Conservation (phyloP, 2,329 filamentous ascomycete genomes). For the Hymenoscyphus infarciens region DNA sequence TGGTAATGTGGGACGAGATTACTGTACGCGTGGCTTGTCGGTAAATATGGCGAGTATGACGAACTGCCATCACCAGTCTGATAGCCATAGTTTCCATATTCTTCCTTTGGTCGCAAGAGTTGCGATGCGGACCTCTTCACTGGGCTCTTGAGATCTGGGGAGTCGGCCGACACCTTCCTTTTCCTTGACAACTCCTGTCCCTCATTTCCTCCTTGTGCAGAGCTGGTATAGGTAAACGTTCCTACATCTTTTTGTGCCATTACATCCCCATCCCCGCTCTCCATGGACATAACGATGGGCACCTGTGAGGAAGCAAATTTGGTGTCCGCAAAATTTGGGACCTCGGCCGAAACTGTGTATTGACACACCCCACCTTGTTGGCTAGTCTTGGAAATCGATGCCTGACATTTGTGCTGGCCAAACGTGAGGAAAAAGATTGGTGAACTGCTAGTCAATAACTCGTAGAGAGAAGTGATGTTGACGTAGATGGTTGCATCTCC, state of each 20-base stretch:
- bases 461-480: constrained; percentile 71
- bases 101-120: constrained; percentile 45
- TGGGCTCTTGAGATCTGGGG: constrained; percentile 45
- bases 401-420: constrained; percentile 70
- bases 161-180: constrained; percentile 51
- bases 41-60: constrained; percentile 48
- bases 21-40: constrained; percentile 45
- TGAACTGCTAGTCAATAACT: constrained; percentile 59
- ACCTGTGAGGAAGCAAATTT: constrained; percentile 53
- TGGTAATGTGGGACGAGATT: constrained; percentile 36
- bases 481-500: constrained; percentile 69
- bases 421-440: constrained; percentile 67
- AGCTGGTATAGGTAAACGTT: constrained; percentile 57
- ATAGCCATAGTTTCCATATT: constrained; percentile 51
- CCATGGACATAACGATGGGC: constrained; percentile 56
- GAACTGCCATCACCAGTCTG: constrained; percentile 44
- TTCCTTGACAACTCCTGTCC: constrained; percentile 46
- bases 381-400: constrained; percentile 59
- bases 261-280: constrained; percentile 51
- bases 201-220: constrained; percentile 34
- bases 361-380: constrained; percentile 59
- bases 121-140: constrained; percentile 45
- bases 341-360: constrained; percentile 70
- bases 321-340: constrained; percentile 61
- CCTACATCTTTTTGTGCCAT: constrained; percentile 54